phyloP scores from a whole-genome alignment of 495 filamentous ascomycete species.

The Tuber aestivum region DNA sequence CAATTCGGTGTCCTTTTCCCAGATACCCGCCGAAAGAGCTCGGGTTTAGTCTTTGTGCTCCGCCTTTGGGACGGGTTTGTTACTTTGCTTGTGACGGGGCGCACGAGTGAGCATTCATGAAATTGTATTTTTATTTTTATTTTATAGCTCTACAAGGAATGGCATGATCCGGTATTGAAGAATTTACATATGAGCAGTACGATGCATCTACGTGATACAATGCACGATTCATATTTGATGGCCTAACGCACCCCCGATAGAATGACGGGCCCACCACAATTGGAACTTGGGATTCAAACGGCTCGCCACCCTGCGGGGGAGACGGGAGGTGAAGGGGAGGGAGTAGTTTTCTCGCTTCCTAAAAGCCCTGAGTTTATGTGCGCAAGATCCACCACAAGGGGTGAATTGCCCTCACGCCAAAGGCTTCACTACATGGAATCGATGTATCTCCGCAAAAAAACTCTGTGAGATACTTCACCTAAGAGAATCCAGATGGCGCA shows the following conservation, averaged over 20 bases:
- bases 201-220: not conserved
- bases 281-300: not conserved
- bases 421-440: no score
- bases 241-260: not conserved
- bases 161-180: no score
- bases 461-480: not conserved
- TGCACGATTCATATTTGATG: not conserved
- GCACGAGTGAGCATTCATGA: not conserved
- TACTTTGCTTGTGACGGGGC: no score
- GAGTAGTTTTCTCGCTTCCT: not conserved
- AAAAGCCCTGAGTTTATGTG: not conserved
- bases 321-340: no score
- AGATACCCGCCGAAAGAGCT: not conserved
- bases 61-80: no score
- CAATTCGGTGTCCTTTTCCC: no score
- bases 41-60: not conserved
- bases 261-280: not conserved
- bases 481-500: not conserved
- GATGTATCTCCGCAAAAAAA: no score
- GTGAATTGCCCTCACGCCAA: no score
- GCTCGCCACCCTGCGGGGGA: not conserved
- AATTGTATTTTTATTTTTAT: not conserved
- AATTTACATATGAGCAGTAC: not conserved
- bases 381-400: no score
- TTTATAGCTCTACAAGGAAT: no score